These are phyloP conservation scores for Ophiostoma novo-ulmi DNA, from an alignment of 2,329 filamentous ascomycete species.

Conservation along the genomic window DNA sequence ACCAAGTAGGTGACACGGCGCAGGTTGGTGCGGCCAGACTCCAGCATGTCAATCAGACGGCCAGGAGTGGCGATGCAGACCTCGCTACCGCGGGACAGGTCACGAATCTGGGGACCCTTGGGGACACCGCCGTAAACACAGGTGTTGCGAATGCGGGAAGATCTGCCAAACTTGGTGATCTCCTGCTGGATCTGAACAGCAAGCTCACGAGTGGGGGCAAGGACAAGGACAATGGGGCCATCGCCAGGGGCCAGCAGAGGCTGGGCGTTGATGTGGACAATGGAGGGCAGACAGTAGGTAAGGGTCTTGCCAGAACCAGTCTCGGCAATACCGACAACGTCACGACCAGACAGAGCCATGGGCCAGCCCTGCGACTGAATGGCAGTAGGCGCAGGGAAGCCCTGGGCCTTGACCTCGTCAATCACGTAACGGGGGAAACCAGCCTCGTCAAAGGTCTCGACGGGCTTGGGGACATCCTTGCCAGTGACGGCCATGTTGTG, in stretches of 20 bases:
- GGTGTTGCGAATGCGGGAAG: conserved; percentile 95
- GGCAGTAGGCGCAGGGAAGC: conserved; percentile 85
- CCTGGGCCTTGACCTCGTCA: conserved; percentile 97
- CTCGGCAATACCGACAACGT: conserved; percentile 98
- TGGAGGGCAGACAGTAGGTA: conserved; percentile 94
- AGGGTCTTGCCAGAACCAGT: conserved; percentile 99
- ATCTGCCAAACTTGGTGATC: conserved; percentile 97
- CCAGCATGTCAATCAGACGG: conserved; percentile 97
- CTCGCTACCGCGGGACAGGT: conserved; percentile 90
- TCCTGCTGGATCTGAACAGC: conserved; percentile 98
- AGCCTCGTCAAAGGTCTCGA: conserved; percentile 96
- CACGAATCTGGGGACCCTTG: conserved; percentile 93
- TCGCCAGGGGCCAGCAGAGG: conserved; percentile 91
- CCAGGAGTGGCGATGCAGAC: conserved; percentile 98
- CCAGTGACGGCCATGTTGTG: conserved; percentile 82
- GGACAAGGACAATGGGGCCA: conserved; percentile 91
- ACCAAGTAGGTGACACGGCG: conserved; percentile 97
- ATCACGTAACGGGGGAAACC: conserved; percentile 96
- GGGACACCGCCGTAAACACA: conserved; percentile 99
- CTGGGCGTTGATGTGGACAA: conserved; percentile 99
- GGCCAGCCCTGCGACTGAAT: conserved; percentile 99
- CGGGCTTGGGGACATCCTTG: conserved; percentile 78
- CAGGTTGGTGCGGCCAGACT: conserved; percentile 95
- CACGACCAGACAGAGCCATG: conserved; percentile 95
- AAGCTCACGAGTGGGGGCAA: conserved; percentile 94